Evolutionary conservation across 108 stramenopile genomes (phyloP), one percentile per base, ranked within the genome.

Genomic region (Skeletonema grethae): DNA sequence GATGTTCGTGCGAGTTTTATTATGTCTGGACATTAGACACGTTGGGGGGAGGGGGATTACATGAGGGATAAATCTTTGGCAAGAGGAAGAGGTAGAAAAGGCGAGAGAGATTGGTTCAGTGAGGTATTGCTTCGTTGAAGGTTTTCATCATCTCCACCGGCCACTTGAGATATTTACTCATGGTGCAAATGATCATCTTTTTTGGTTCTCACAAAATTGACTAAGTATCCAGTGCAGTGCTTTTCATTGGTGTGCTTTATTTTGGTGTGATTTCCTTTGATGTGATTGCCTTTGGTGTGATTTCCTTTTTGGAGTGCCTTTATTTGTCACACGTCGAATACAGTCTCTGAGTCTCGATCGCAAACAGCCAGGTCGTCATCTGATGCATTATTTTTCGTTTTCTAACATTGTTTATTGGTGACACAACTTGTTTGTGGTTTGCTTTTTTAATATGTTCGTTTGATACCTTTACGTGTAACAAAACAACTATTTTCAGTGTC

Each of bases 401-500:
- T 20, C 50, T 53, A 53, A 53, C 50, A 53, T 53, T 53, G 50
- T 53, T 53, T 22, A 22, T 53, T n/a, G 50, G 50, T 24, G 50
- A 53, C 50, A 53, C 50, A 32, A 61, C 60, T 61, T 61, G 60
- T 63, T 50, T 70, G 55, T 58, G 58, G 36, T 61, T 62, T 35
- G 12, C 24, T 55, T 35, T 72, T 72, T 25, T 48, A n/a, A n/a
- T 34, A 15, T 55, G 9, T 32, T 12, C 53, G 39, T 10, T 35
- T 32, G 32, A 39, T 72, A 20, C 35, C 50, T 25, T 29, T 72
- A 7, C 18, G 43, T 35, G 12, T 36, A 36, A 53, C 32, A 67
- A 50, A 18, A 39, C 61, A 63, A 63, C 32, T 24, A 3, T 64
- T 63, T 55, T 35, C 31, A 85, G 83, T 86, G 87, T 60, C 91